phyloP scores from a whole-genome alignment of 768 basidiomycete species.

The Xerocomus brunneocitrinus region DNA sequence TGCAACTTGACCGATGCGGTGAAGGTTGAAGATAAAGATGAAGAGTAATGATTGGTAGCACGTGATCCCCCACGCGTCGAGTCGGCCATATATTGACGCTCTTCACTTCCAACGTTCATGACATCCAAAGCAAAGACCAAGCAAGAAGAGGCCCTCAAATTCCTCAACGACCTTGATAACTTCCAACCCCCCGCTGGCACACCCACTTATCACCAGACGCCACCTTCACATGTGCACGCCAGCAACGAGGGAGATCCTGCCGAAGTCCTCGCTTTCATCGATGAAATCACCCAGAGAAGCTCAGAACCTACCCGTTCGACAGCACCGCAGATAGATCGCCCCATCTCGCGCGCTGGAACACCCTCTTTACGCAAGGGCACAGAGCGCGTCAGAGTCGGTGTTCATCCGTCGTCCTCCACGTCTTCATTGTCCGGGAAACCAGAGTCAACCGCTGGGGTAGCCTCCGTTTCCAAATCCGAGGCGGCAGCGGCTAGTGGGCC shows the following conservation, averaged over 20 bases:
- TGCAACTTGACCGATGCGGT: neutral
- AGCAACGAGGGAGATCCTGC: conserved; percentile 61
- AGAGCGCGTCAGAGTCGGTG: conserved; percentile 68
- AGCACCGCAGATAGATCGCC: conserved; percentile 50
- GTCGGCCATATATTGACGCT: neutral
- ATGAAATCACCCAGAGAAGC: conserved; percentile 92
- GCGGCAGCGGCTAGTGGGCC: conserved; percentile 8
- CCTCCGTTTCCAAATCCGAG: conserved; percentile 19
- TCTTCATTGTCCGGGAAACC: conserved; percentile 37
- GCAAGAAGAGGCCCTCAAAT: conserved; percentile 83
- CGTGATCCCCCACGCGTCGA: conserved; percentile 13
- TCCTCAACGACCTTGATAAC: conserved; percentile 92
- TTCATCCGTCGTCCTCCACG: conserved; percentile 37
- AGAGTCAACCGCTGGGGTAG: conserved; percentile 27
- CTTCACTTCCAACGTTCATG: conserved; percentile 21
- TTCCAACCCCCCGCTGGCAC: conserved; percentile 45
- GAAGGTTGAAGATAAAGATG: too few relatives aligned
- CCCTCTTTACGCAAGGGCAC: conserved; percentile 72
- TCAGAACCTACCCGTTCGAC: conserved; percentile 66
- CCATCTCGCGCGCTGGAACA: conserved; percentile 61
- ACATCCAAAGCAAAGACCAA: conserved; percentile 62
- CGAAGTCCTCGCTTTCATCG: conserved; percentile 87
- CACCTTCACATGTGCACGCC: conserved; percentile 19
- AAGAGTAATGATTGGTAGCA: neutral
- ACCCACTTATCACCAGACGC: conserved; percentile 23